These are phyloP conservation scores for Solanum commersonii DNA, from an alignment of 257 asterid species.

Conservation along the genomic window DNA sequence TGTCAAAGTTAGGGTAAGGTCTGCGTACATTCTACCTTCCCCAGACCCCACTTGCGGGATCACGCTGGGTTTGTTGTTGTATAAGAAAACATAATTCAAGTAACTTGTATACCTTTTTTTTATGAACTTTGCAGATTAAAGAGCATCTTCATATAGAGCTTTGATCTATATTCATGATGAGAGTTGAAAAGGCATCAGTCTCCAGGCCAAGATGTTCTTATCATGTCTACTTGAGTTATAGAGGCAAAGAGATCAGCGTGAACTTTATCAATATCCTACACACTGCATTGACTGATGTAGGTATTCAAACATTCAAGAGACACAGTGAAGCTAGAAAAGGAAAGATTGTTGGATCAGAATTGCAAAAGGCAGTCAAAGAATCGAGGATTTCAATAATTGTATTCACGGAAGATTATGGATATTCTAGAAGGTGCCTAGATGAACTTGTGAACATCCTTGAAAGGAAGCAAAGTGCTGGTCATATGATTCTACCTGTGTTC, in stretches of 20 bases:
- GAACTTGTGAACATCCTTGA: conserved; percentile 9
- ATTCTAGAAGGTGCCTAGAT: conserved; percentile 4
- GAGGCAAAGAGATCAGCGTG: not conserved
- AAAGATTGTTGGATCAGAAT: not conserved
- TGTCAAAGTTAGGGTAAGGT: not conserved
- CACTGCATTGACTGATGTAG: not conserved
- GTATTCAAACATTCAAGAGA: conserved; percentile 1
- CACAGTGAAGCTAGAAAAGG: not conserved
- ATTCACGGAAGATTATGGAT: conserved; percentile 1
- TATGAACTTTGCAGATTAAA: not conserved
- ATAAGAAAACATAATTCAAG: not conserved
- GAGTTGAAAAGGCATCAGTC: not conserved
- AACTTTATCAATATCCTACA: not conserved
- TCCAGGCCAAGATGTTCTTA: not conserved
- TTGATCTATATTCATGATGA: not conserved
- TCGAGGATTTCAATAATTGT: conserved; percentile 4
- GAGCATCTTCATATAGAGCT: not conserved
- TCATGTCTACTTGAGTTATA: conserved; percentile 4
- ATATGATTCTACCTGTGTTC: conserved; percentile 10
- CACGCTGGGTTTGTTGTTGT: not conserved
- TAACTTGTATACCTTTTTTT: not conserved
- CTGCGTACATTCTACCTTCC: not conserved
- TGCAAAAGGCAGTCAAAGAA: not conserved
- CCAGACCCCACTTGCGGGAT: not conserved
- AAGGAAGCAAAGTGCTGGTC: not conserved